Percentiles rank a stretch among this genome's conserved stretches.
These are phyloP conservation scores for Aspergillus novofumigatus DNA, from an alignment of 2,329 filamentous ascomycete genomes.

Conservation along the genomic window DNA sequence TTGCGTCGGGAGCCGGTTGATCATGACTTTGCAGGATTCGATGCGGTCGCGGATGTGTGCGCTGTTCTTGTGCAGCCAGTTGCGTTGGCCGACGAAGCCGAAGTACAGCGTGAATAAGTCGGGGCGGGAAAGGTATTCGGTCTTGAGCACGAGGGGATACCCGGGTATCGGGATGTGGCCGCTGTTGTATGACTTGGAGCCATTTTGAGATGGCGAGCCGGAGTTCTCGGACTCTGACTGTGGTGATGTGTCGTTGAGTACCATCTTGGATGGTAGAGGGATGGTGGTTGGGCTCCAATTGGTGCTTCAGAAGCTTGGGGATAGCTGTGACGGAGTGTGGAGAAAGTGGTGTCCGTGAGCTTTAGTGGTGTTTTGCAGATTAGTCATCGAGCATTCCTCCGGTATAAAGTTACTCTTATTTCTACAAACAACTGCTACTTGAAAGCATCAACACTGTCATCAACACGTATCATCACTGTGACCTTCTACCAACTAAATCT, in stretches of 20 bases:
- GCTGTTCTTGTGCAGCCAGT: constrained; percentile 14
- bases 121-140: constrained; percentile 22
- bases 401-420: not conserved
- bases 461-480: not conserved
- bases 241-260: constrained; percentile 21
- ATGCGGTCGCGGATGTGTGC: constrained; percentile 10
- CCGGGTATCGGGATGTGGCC: constrained; percentile 10
- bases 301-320: not conserved
- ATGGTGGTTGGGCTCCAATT: not conserved
- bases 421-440: not conserved
- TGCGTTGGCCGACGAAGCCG: constrained; percentile 20
- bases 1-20: constrained; percentile 28
- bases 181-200: not conserved
- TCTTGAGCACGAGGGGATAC: constrained; percentile 17
- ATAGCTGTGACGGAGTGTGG: not conserved
- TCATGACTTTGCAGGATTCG: constrained; percentile 17
- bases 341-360: too few species aligned
- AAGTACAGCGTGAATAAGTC: constrained; percentile 25
- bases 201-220: constrained; percentile 2
- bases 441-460: not conserved
- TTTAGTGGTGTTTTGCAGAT: not conserved
- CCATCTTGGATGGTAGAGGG: constrained; percentile 16
- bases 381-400: not conserved
- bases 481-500: not conserved
- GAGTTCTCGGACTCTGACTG: constrained; percentile 14